Base-by-base conservation (phyloP, 257 asterid genomes). In the Nicotiana tomentosiformis region DNA sequence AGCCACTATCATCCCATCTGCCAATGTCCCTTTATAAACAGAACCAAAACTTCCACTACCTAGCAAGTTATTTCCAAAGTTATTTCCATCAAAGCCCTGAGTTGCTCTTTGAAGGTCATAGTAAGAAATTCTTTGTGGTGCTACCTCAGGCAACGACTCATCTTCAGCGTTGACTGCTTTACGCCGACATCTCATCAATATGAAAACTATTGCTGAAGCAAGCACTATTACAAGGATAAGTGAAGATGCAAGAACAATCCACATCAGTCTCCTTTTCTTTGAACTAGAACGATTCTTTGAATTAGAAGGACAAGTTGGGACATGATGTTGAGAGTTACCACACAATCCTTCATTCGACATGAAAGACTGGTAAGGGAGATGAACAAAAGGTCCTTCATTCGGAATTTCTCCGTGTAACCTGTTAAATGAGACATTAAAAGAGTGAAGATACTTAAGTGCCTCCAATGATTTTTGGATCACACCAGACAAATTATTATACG, bases 401-500 rank as follows among this genome's bases (percentile, higher is more conserved):
- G 0, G 65, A 58, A 33, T 80, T 20, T 10, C 51, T 70, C 18
- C 77, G 8, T 12, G 77, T 18, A 18, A 85, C 66, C 16, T 18
- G 18, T 15, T 74, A 0, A 60, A 33, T 14, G 37, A 64, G 37
- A 64, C 69, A 64, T 37, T 10, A 74, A 37, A 61, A 20, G 11
- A 61, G 23, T 2, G 4, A 10, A 12, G 69, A 35, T 17, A 3
- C 60, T 62, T 65, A 37, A 16, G 77, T 49, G 5, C 43, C 76
- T 35, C 82, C 82, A 85, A 35, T 32, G 89, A 83, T 11, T 39
- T 49, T 10, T 89, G 91, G 17, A 89, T 85, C 26, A 7, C 8
- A 8, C 90, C 87, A 1, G 86, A 78, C 39, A 89, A 78, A 46
- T 85, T 67, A 84, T 89, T 89, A 30, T 77, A 43, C 1, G 90